Evolutionary conservation across 768 basidiomycete genomes (phyloP).

Genomic region (Coprinopsis sp.): DNA sequence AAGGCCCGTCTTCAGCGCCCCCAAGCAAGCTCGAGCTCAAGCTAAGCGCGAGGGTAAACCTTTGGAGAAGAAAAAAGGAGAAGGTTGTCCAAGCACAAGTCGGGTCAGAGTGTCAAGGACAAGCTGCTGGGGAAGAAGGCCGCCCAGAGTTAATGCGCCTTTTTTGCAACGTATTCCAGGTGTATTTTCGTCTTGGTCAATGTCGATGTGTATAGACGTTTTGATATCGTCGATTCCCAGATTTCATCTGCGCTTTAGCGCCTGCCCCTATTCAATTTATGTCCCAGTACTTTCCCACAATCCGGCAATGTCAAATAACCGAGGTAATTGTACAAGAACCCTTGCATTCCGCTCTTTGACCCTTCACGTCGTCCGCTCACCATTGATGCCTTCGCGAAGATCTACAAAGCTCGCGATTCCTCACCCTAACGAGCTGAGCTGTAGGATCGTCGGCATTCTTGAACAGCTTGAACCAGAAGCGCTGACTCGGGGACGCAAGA

Average conservation of each 20-base stretch:
- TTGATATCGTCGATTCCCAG: too few relatives aligned
- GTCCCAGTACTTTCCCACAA: too few relatives aligned
- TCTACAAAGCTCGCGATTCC: slow-evolving; percentile 53
- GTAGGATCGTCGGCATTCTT: slow-evolving; percentile 52
- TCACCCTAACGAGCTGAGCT: slow-evolving; percentile 38
- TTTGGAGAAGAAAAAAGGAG: slow-evolving; percentile 59
- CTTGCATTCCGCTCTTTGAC: too few relatives aligned
- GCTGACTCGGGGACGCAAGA: slow-evolving; percentile 52
- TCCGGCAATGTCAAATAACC: too few relatives aligned
- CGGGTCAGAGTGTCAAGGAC: slow-evolving; percentile 51
- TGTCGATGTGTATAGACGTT: not conserved
- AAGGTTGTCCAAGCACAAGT: slow-evolving; percentile 31
- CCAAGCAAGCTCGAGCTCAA: slow-evolving; percentile 44
- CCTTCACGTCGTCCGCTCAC: slow-evolving; percentile 6
- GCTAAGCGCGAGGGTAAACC: slow-evolving; percentile 41
- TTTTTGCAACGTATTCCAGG: not conserved
- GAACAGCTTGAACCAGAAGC: slow-evolving; percentile 52
- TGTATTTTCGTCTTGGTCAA: not conserved
- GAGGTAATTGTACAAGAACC: too few relatives aligned
- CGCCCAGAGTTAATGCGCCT: slow-evolving; percentile 22
- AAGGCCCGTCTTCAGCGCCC: slow-evolving; percentile 22
- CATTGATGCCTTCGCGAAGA: slow-evolving; percentile 23
- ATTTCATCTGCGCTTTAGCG: too few relatives aligned
- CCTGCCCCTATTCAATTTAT: too few relatives aligned
- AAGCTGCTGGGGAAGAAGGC: slow-evolving; percentile 51